Evolutionary conservation across 2,329 filamentous ascomycete species (phyloP), one percentile per base, ranked within the genome.

Genomic region (Aspergillus novofumigatus): DNA sequence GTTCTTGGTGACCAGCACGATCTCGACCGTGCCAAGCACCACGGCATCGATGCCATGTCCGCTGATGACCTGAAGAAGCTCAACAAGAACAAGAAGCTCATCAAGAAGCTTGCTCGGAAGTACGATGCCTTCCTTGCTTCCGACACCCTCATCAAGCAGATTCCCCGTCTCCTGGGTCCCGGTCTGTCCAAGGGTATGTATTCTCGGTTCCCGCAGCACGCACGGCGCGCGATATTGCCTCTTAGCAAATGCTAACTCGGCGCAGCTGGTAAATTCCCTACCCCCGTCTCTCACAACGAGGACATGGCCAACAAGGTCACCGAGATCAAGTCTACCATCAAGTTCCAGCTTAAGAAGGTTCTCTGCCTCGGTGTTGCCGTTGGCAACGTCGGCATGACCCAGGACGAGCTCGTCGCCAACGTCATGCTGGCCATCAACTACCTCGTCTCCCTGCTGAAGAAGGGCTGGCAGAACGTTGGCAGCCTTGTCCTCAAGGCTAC

Each of bases 81-180:
- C 71, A 99, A 99, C 90, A 99, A 99, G 91, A 99, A 99, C 91
- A 97, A 99, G 91, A 99, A 99, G 90, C 89, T 97, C 76, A 97
- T 99, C 89, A 99, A 99, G 92, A 99, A 99, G 90, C 90, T 99
- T 69, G 94, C 94, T 66, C 92, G 92, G 88, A 99, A 99, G 86
- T 97, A 99, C 88, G 94, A 99, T 81, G 94, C 94, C 72, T 99
- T 99, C 84, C 82, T 99, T 78, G 90, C 94, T 78, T 97, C 93
- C 78, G 94, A 99, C 77, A 84, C 89, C 75, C 84, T 99, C 76
- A 97, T 99, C 89, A 97, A 96, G 89, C 92, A 97, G 86, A 97
- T 99, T 74, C 94, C 94, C 73, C 94, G 94, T 97, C 92, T 99
- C 80, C 83, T 99, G 78, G 94, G 94, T 80, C 94, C 92, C 72